Base-by-base conservation (phyloP, 75 land plant species). In the Cryptomeria japonica region DNA sequence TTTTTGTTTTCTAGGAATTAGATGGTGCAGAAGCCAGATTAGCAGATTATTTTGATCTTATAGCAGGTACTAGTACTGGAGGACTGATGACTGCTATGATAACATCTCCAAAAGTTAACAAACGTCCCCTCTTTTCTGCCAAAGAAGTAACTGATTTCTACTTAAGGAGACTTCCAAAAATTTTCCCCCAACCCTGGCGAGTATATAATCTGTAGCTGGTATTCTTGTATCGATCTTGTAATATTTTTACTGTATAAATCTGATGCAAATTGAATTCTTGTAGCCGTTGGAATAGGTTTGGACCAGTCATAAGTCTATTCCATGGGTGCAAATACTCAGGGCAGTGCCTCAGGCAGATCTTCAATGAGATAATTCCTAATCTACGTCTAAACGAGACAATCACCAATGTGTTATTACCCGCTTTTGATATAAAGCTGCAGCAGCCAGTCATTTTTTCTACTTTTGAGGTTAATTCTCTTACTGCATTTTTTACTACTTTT, bases 371-470 rank as follows among this genome's bases (percentile, higher is more conserved):
- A 1, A 85, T 93, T 53, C 87, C 87, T 0, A 83, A 93, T 61
- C 15, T 34, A 9, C 88, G 84, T 4, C 38, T 94, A 18, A 47
- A 56, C 1, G 87, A 93, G 25, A 89, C 93, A 12, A 34, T 94
- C 31, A 90, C 94, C 1, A 77, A 91, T 83, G 90, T 95, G 25
- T 84, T 94, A 25, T 88, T 95, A 56, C 91, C 95, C 38, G 7
- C 93, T 34, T 95, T 89, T 80, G 96, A 95, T 80, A 87, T 93
- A 85, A 90, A 88, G 85, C 42, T 80, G 2, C 89, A 93, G 72
- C 91, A 95, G 28, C 96, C 95, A 15, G 88, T 22, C 88, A 87
- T 91, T 89, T 92, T 93, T 92, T 83, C 89, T 22, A 90, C 89
- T 1, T 61, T 19, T 32, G 89, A 88, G 42, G 94, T 93, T 8